These are phyloP conservation scores for Barnettozyma sp. DNA, from an alignment of 805 yeast genomes.

Conservation along the genomic window DNA sequence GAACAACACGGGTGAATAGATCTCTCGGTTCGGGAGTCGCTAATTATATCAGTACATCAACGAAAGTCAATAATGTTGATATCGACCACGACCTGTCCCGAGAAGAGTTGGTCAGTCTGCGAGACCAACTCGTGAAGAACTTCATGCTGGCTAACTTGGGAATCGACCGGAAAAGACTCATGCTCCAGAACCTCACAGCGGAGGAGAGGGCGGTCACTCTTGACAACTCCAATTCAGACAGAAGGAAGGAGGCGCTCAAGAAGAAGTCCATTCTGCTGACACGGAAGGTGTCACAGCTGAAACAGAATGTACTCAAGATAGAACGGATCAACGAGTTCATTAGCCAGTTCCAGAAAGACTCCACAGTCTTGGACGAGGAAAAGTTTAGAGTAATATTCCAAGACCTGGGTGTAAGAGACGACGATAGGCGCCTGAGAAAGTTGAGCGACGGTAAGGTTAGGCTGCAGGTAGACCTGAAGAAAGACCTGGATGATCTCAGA, in stretches of 20 bases:
- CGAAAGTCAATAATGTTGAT: slow-evolving; percentile 3
- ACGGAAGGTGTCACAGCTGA: slow-evolving; percentile 6
- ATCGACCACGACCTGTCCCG: slow-evolving; percentile 5
- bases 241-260: slow-evolving; percentile 4
- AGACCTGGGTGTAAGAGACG: slow-evolving; percentile 4
- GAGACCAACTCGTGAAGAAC: slow-evolving; percentile 6
- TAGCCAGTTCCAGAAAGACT: background rate
- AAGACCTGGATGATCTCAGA: slow-evolving; percentile 3
- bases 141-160: slow-evolving; percentile 6
- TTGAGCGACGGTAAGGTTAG: background rate
- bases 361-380: slow-evolving; percentile 1
- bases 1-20: slow-evolving; percentile 4
- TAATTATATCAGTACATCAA: slow-evolving; percentile 2
- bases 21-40: slow-evolving; percentile 4
- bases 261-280: slow-evolving; percentile 9
- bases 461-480: slow-evolving; percentile 1
- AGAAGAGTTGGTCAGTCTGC: slow-evolving; percentile 3
- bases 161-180: slow-evolving; percentile 7
- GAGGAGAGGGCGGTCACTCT: slow-evolving; percentile 1
- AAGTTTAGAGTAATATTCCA: slow-evolving; percentile 6
- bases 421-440: slow-evolving; percentile 1
- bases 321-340: slow-evolving; percentile 6
- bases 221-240: slow-evolving; percentile 7
- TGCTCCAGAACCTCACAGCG: slow-evolving; percentile 5
- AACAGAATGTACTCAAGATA: slow-evolving; percentile 8